These are phyloP conservation scores for Hyphodiscus sp. DNA, from an alignment of 2,329 filamentous ascomycete species.

Conservation along the genomic window DNA sequence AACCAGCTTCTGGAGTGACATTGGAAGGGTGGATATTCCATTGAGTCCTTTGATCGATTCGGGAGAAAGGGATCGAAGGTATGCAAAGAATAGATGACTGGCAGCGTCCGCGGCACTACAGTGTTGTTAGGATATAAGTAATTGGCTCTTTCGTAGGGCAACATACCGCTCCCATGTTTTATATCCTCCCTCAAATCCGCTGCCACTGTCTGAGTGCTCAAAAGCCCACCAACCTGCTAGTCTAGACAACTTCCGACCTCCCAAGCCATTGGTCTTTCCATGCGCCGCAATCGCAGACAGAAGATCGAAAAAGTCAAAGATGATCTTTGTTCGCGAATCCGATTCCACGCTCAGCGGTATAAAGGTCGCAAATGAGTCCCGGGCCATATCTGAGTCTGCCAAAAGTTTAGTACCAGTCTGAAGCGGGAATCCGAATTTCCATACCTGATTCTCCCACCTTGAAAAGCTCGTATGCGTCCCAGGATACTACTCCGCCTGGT, in stretches of 20 bases:
- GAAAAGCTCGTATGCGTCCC: slow-evolving; percentile 96
- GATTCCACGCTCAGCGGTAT: slow-evolving; percentile 91
- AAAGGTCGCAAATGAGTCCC: slow-evolving; percentile 93
- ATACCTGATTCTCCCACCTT: slow-evolving; percentile 87
- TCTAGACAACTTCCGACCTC: slow-evolving; percentile 86
- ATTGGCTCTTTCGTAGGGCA: background rate
- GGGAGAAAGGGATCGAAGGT: slow-evolving; percentile 84
- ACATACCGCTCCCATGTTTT: slow-evolving; percentile 74
- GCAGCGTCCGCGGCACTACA: slow-evolving; percentile 84
- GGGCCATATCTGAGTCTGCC: slow-evolving; percentile 81
- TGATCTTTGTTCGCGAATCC: slow-evolving; percentile 76
- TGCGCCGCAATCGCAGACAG: slow-evolving; percentile 86
- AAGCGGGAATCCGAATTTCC: slow-evolving; percentile 16
- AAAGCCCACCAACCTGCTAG: slow-evolving; percentile 99
- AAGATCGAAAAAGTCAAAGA: slow-evolving; percentile 94
- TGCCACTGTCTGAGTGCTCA: slow-evolving; percentile 78
- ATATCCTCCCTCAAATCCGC: slow-evolving; percentile 93
- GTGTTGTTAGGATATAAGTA: slow-evolving; percentile 9
- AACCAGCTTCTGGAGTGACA: slow-evolving; percentile 83
- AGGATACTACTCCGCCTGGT: slow-evolving; percentile 84
- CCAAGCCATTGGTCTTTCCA: slow-evolving; percentile 86
- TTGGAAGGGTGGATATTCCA: slow-evolving; percentile 79
- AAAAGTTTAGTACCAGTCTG: background rate
- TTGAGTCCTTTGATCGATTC: slow-evolving; percentile 61
- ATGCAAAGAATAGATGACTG: slow-evolving; percentile 96